A percentile compares a stretch with the other conserved stretches of the same genome.
phyloP scores from a whole-genome alignment of 495 filamentous ascomycete species.

The Penicillium simplicissimum region DNA sequence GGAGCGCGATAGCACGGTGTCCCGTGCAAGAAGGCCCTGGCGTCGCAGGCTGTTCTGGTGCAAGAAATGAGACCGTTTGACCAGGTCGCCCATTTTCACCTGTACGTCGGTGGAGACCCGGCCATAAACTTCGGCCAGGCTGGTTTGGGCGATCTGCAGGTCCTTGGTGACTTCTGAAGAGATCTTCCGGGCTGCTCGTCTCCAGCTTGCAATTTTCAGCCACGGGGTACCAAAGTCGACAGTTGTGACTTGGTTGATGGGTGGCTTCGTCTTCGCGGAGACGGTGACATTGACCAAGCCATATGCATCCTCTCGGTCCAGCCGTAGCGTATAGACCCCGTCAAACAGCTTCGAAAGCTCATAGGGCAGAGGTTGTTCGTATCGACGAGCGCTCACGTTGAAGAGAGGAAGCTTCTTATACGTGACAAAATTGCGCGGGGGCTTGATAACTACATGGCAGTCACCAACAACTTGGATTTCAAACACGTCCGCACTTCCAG shows the following conservation, averaged over 20 bases:
- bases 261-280: conserved; percentile 51
- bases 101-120: conserved; percentile 54
- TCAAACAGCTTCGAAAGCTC: conserved; percentile 56
- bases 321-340: conserved; percentile 57
- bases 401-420: conserved; percentile 53
- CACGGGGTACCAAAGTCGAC: conserved; percentile 65
- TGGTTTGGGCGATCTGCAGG: conserved; percentile 45
- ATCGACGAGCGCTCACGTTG: conserved; percentile 51
- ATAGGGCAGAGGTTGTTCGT: conserved; percentile 43
- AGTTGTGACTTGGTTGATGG: conserved; percentile 52
- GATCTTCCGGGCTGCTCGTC: conserved; percentile 45
- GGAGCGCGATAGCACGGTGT: conserved; percentile 37
- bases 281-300: conserved; percentile 60
- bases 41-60: conserved; percentile 34
- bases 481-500: conserved; percentile 42
- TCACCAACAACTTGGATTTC: conserved; percentile 64
- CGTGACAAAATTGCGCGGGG: conserved; percentile 49
- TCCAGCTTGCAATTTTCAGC: conserved; percentile 60
- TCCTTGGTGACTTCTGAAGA: conserved; percentile 47
- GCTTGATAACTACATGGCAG: conserved; percentile 60
- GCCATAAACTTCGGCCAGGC: conserved; percentile 41
- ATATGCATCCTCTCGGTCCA: conserved; percentile 59
- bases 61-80: conserved; percentile 42
- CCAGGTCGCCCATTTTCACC: conserved; percentile 49
- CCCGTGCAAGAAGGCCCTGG: conserved; percentile 27